Conservation (phyloP, 2,329 filamentous ascomycete genomes). For the Xylaria sp. region DNA sequence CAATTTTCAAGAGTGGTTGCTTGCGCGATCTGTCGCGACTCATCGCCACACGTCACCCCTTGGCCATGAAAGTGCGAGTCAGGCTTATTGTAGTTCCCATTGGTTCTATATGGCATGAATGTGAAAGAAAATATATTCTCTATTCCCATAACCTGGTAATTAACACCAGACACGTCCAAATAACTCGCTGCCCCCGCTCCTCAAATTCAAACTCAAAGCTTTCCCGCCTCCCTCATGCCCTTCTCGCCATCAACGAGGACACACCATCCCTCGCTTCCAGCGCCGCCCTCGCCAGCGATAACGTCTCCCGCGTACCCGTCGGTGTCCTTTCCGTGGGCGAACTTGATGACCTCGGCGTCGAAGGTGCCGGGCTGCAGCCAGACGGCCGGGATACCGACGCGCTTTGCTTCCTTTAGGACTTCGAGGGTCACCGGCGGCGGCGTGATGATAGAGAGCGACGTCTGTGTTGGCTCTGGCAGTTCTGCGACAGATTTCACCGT, state of each 20-base stretch:
- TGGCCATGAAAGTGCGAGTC: too few relatives aligned
- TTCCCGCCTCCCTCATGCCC: constrained; percentile 67
- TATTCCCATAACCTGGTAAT: not conserved
- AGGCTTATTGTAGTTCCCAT: too few relatives aligned
- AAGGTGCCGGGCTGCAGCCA: constrained; percentile 95
- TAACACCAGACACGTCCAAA: not conserved
- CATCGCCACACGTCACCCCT: too few relatives aligned
- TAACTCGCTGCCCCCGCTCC: not conserved
- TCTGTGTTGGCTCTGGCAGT: constrained; percentile 74
- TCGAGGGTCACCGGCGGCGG: constrained; percentile 80
- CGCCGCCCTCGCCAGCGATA: constrained; percentile 72
- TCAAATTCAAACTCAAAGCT: constrained; percentile 51
- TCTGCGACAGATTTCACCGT: constrained; percentile 73
- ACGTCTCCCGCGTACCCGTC: constrained; percentile 73
- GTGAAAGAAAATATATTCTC: not conserved
- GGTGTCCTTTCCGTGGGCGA: constrained; percentile 60
- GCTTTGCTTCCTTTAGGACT: constrained; percentile 80
- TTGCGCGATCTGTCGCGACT: too few relatives aligned
- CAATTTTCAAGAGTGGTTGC: too few relatives aligned
- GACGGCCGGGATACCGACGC: constrained; percentile 76
- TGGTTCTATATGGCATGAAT: not conserved
- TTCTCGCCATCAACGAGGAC: constrained; percentile 85
- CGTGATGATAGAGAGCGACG: constrained; percentile 87
- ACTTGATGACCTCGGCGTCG: constrained; percentile 78
- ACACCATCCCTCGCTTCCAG: constrained; percentile 86